A percentile compares a stretch with the other conserved stretches of the same genome.
phyloP scores from a whole-genome alignment of 2,329 filamentous ascomycete genomes.

The Arthrobotrys megalospora region DNA sequence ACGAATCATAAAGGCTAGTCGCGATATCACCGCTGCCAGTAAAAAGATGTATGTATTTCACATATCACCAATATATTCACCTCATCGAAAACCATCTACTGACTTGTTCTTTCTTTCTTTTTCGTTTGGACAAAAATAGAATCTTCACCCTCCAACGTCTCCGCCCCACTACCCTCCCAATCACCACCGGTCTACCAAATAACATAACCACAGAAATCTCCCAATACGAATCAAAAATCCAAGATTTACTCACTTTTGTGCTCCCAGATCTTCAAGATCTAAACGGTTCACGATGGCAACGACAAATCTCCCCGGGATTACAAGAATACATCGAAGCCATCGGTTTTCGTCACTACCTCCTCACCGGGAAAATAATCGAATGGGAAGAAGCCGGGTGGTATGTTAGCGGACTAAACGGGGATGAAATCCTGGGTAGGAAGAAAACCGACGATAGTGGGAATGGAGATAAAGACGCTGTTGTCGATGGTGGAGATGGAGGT shows the following conservation, averaged over 20 bases:
- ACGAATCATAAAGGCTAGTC: slow-evolving; percentile 87
- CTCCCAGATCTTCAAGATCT: slow-evolving; percentile 81
- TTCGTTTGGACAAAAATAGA: slow-evolving; percentile 67
- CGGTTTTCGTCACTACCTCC: slow-evolving; percentile 89
- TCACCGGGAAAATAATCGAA: slow-evolving; percentile 80
- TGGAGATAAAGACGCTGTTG: slow-evolving; percentile 60
- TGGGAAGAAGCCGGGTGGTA: slow-evolving; percentile 55
- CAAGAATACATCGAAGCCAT: slow-evolving; percentile 96
- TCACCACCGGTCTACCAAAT: slow-evolving; percentile 73
- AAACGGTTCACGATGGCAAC: slow-evolving; percentile 85
- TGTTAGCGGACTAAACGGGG: slow-evolving; percentile 65
- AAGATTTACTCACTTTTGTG: slow-evolving; percentile 77
- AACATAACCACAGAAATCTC: slow-evolving; percentile 80
- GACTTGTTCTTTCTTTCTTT: slow-evolving; percentile 5
- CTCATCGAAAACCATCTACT: no score
- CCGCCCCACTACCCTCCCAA: slow-evolving; percentile 65
- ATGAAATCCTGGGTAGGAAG: slow-evolving; percentile 63
- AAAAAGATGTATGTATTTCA: slow-evolving; percentile 99
- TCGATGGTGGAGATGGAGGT: slow-evolving; percentile 62
- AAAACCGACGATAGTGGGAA: slow-evolving; percentile 62
- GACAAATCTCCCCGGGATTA: slow-evolving; percentile 82
- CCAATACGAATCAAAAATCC: slow-evolving; percentile 79
- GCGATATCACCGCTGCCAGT: slow-evolving; percentile 92
- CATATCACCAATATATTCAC: no score
- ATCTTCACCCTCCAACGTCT: slow-evolving; percentile 72